These are phyloP conservation scores for Caryopteris hybrid DNA, from an alignment of 305 asterid species.

Conservation along the genomic window DNA sequence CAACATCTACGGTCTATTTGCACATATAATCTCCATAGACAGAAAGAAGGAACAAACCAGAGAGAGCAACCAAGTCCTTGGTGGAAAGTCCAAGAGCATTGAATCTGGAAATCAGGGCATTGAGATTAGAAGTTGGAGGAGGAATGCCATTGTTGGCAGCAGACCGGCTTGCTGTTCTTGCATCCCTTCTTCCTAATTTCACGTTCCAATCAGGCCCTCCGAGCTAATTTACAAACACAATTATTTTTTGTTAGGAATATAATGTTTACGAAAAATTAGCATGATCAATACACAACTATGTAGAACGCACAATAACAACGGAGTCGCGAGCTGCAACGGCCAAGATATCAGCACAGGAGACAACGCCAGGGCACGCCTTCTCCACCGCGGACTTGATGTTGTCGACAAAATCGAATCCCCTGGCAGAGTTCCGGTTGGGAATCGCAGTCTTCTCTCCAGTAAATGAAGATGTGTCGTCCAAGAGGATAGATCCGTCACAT, in stretches of 20 bases:
- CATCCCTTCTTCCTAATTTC: slow-evolving; percentile 75
- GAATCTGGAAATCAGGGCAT: slow-evolving; percentile 56
- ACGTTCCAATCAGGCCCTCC: slow-evolving; percentile 82
- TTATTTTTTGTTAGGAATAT: not conserved
- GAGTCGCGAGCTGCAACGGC: slow-evolving; percentile 75
- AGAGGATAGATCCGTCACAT: slow-evolving; percentile 76
- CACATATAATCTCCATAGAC: too few relatives aligned
- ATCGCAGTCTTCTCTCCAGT: slow-evolving; percentile 65
- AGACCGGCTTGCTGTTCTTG: slow-evolving; percentile 64
- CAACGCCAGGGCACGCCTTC: slow-evolving; percentile 51
- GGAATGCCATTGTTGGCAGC: slow-evolving; percentile 84
- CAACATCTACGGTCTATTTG: too few relatives aligned
- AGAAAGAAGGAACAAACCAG: slow-evolving; percentile 32
- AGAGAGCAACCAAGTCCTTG: slow-evolving; percentile 69
- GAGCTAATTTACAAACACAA: too few relatives aligned
- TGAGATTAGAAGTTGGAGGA: slow-evolving; percentile 72
- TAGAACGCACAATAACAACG: slow-evolving; percentile 40
- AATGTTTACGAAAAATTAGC: not conserved
- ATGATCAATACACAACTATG: not conserved
- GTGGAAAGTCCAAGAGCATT: slow-evolving; percentile 65
- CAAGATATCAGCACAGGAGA: slow-evolving; percentile 73
- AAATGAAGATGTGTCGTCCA: slow-evolving; percentile 69
- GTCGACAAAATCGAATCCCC: slow-evolving; percentile 77
- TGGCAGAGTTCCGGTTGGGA: slow-evolving; percentile 55
- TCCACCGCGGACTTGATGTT: slow-evolving; percentile 61